Evolutionary conservation across 2,329 filamentous ascomycete genomes (phyloP), one percentile per base, ranked within the genome.

Genomic region (Fusarium sp.): DNA sequence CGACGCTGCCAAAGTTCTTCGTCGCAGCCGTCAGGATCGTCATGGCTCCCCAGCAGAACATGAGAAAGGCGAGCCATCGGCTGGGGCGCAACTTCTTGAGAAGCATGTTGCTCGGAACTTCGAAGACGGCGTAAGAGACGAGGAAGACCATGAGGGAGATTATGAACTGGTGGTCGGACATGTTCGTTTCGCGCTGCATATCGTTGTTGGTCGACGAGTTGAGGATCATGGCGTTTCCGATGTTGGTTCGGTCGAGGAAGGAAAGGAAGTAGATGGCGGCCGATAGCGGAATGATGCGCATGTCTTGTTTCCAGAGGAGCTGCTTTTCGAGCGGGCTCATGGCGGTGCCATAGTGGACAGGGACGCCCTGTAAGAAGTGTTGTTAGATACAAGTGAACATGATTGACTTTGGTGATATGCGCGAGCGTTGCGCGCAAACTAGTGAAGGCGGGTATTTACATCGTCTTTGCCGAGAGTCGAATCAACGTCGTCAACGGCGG

Each of bases 181-280:
- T 90, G 65, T 82, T 69, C 3, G 88, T 89, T 72, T 87, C 84
- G 19, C 82, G 81, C 35, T 91, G 83, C 68, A 92, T 83, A 77
- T 91, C 88, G 75, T 92, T 80, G 44, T 82, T 76, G 1, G 84
- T 85, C 13, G 85, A 81, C 20, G 83, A 79, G 73, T 92, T 91
- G 64, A 92, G 81, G 25, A 91, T 86, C 76, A 87, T 88, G 41
- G 89, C 88, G 74, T 90, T 90, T 73, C 88, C 88, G 58, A 92
- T 91, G 76, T 92, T 92, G 56, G 87, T 85, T 43, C 87, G 82
- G 76, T 92, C 89, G 23, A 92, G 83, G 74, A 89, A 91, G 77
- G 87, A 90, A 22, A 92, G 82, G 45, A 92, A 82, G 75, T 90
- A 91, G 50, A 92, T 89, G 52, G 77, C 79, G 8, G 87, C 86